Conservation (phyloP, 106 monocot genomes). For the Platanthera guangdongensis region DNA sequence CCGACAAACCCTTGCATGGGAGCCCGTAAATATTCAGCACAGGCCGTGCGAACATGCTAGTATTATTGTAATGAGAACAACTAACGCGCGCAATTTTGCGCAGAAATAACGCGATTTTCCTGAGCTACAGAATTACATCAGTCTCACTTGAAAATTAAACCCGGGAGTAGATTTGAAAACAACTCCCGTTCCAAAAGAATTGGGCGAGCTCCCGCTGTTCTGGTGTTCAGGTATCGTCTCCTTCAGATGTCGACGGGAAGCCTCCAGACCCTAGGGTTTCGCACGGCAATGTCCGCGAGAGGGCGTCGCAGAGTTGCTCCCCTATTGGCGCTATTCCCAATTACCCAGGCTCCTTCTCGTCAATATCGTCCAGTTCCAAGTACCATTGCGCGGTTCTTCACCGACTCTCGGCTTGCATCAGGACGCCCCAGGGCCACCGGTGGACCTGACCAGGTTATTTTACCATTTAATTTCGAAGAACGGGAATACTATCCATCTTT, state of each 20-base stretch:
- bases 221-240: not conserved
- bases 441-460: slow-evolving; percentile 5
- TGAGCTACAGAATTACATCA: no score
- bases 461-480: not conserved
- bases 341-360: not conserved
- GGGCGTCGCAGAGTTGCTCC: not conserved
- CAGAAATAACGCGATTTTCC: no score
- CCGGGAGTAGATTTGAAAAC: no score
- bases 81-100: no score
- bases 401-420: not conserved
- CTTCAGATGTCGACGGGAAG: slow-evolving; percentile 5
- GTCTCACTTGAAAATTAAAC: no score
- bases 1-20: no score
- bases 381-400: not conserved
- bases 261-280: not conserved
- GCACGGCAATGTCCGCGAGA: not conserved
- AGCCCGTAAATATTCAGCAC: no score
- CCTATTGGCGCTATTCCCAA: not conserved
- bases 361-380: not conserved
- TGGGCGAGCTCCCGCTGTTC: no score
- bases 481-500: not conserved
- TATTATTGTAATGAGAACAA: no score
- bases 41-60: no score
- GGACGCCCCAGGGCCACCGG: not conserved
- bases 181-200: no score